Evolutionary conservation across 176 grass and related monocot genomes (phyloP), one percentile per base, ranked within the genome.

Genomic region (Metroxylon sagu): DNA sequence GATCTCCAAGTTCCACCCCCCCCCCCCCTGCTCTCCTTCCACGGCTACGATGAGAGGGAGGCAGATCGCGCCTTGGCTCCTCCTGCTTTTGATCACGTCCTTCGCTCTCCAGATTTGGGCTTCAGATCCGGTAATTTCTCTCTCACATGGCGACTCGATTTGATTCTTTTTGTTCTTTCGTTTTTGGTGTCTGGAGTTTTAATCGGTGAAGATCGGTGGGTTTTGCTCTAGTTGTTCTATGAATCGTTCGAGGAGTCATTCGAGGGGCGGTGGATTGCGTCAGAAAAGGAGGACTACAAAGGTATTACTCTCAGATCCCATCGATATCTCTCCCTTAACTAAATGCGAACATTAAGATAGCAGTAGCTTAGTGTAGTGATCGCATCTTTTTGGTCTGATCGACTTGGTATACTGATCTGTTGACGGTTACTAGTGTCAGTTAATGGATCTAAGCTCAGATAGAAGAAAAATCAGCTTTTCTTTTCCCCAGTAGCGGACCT

Each of bases 21-120:
- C 19, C 6, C 35, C 35, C 3, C 1, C 4, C 18, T 15, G 16
- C 26, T 59, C 6, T 6, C 26, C 57, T 29, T 59, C 35, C 10
- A 43, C 35, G 35, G 35, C 29, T 3, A 2, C 14, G 48, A 76
- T 82, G 72, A 52, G 30, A 48, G 17, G 65, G 59, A 59, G 27
- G 19, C 29, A 56, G 54, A 66, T 57, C n/a, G 53, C 52, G 23
- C 60, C 49, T 16, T 50, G 30, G 27, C 66, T 92, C 48, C 67
- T 83, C 26, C 59, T 88, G 31, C 62, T 85, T 51, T 56, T 92
- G 28, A 54, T 89, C 55, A 78, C 78, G 18, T 69, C 71, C 21
- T 71, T 88, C 49, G 48, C 83, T 59, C 61, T 70, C 25, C 93
- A 85, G 82, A 98, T 98, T 76, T 61, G 70, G 63, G 82, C 93